A percentile compares a stretch with the other conserved stretches of the same genome.
Conservation (phyloP, 768 basidiomycete genomes). For the Pisolithus tinctorius region DNA sequence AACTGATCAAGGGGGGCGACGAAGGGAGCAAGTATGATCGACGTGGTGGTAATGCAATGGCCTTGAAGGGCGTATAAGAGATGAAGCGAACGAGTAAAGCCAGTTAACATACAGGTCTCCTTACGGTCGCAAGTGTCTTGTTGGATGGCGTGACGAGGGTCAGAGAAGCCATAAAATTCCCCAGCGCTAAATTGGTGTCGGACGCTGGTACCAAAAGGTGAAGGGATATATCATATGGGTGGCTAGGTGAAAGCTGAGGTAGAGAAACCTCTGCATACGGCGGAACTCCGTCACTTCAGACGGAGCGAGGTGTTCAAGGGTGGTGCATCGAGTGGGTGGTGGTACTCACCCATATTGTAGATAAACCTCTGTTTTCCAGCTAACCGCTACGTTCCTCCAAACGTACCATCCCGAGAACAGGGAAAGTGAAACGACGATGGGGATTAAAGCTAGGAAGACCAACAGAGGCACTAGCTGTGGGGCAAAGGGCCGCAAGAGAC, state of each 20-base stretch:
- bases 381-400: slow-evolving; percentile 63
- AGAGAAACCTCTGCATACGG: slow-evolving; percentile 59
- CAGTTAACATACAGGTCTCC: slow-evolving; percentile 53
- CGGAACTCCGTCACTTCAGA: slow-evolving; percentile 48
- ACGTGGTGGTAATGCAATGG: slow-evolving; percentile 46
- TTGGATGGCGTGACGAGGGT: slow-evolving; percentile 55
- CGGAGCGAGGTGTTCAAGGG: slow-evolving; percentile 6
- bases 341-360: slow-evolving; percentile 73
- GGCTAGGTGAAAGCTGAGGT: slow-evolving; percentile 46
- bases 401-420: slow-evolving; percentile 65
- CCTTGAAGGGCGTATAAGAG: slow-evolving; percentile 32
- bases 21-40: slow-evolving; percentile 31
- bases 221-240: slow-evolving; percentile 72
- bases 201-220: slow-evolving; percentile 59
- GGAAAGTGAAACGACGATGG: slow-evolving; percentile 55
- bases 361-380: slow-evolving; percentile 63
- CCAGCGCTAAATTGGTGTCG: slow-evolving; percentile 63
- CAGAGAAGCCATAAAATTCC: slow-evolving; percentile 79
- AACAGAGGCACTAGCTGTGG: slow-evolving; percentile 61
- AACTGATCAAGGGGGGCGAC: slow-evolving; percentile 33
- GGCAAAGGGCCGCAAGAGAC: slow-evolving; percentile 43
- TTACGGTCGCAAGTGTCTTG: slow-evolving; percentile 51
- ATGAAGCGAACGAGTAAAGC: not conserved
- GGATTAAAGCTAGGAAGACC: slow-evolving; percentile 56
- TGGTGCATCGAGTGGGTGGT: not conserved